Base-by-base conservation (phyloP, 2,329 filamentous ascomycete species). In the Teratosphaeria zuluensis region DNA sequence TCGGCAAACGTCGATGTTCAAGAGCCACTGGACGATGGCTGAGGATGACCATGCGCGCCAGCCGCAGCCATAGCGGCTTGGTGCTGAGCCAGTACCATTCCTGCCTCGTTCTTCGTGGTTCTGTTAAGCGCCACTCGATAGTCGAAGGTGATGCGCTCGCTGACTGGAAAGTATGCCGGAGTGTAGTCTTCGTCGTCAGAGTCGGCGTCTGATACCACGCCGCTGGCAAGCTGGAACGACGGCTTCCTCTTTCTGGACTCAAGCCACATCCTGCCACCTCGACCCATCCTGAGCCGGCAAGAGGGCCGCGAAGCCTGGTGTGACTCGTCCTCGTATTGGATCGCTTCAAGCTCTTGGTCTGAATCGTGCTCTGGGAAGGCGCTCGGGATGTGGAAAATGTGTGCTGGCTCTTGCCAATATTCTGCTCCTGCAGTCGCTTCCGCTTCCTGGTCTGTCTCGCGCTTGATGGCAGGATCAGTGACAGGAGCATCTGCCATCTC, bases 261-360 rank as follows among this genome's bases (percentile, higher is more conserved):
- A 65, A 97, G 90, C 82, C 91, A 90, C 65, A 95, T 74, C 46
- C 92, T 85, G 63, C 91, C 90, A 62, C 92, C 81, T 65, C 92
- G 87, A 57, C 92, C 92, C 58, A 91, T 85, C 60, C 94, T 87
- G 63, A 91, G 85, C 64, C 92, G 85, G 78, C 89, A 96, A 16
- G 87, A 86, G 57, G 88, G 86, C 32, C 74, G 58, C 1, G 56
- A 21, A n/a, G 63, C 61, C 9, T 58, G 62, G 55, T 59, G 58
- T 16, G 51, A 35, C 21, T 58, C 51, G 12, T 59, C 59, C 53
- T 56, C 59, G 52, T 53, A 21, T 48, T 48, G 42, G 16, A 48
- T 48, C n/a, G 21, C 42, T 21, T 48, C 42, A 8, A 7, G 42
- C 56, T 51, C 59, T 56, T 56, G 35, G 19, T 64, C 57, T 11